Percentiles rank a stretch among this genome's conserved stretches.
Evolutionary conservation across 768 basidiomycete genomes (phyloP).

Genomic region (Kwoniella bestiolae): DNA sequence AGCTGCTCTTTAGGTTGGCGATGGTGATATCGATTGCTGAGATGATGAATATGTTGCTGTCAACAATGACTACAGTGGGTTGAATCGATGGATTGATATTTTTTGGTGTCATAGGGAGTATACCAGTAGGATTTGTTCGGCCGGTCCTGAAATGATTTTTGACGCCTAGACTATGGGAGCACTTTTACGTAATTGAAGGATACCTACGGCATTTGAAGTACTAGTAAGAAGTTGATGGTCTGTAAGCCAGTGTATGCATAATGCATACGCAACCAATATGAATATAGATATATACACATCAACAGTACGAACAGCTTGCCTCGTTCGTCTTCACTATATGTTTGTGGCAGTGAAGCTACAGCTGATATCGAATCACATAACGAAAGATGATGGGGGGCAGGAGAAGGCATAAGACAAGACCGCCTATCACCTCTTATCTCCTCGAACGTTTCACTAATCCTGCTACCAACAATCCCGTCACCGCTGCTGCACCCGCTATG

Average conservation of each 20-base stretch:
- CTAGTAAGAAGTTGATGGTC: not conserved
- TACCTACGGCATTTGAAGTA: slow-evolving; percentile 8
- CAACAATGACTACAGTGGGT: too few relatives aligned
- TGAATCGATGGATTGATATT: too few relatives aligned
- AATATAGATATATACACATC: not conserved
- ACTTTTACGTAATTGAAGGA: not conserved
- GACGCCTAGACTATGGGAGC: not conserved
- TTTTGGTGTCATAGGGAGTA: too few relatives aligned
- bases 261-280: not conserved
- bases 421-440: slow-evolving; percentile 22
- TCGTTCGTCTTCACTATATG: not conserved
- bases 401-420: not conserved
- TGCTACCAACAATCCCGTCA: slow-evolving; percentile 63
- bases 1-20: too few relatives aligned
- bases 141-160: slow-evolving; percentile 1
- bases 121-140: slow-evolving; percentile 25
- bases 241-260: not conserved
- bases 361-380: too few relatives aligned
- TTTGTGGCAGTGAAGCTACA: too few relatives aligned
- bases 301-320: not conserved
- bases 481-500: slow-evolving; percentile 83
- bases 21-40: too few relatives aligned
- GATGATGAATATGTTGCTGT: too few relatives aligned
- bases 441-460: slow-evolving; percentile 45
- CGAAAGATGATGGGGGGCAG: not conserved